phyloP scores from a whole-genome alignment of 768 basidiomycete genomes.

The Boletales sp. region DNA sequence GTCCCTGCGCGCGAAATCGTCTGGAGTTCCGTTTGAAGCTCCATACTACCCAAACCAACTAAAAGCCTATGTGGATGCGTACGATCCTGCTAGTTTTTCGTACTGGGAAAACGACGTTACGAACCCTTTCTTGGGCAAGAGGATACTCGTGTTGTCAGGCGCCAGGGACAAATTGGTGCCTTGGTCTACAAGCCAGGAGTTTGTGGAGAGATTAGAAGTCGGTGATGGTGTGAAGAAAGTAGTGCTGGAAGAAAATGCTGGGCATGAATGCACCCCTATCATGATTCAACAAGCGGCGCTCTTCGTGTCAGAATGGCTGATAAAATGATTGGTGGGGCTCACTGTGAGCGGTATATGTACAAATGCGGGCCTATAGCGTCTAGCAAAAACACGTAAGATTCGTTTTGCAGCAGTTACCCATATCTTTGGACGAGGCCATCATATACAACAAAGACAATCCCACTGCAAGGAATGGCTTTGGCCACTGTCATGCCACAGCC shows the following conservation, averaged over 20 bases:
- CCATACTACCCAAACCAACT: constrained; percentile 59
- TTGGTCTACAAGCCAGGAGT: constrained; percentile 50
- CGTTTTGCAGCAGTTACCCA: constrained; percentile 19
- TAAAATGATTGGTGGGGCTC: constrained; percentile 4
- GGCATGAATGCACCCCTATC: constrained; percentile 56
- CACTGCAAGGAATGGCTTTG: constrained; percentile 79
- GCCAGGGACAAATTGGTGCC: constrained; percentile 65
- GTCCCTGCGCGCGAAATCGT: constrained; percentile 46
- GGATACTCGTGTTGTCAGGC: constrained; percentile 70
- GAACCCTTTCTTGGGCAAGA: constrained; percentile 69
- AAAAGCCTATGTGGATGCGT: constrained; percentile 40
- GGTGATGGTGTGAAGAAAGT: constrained; percentile 58
- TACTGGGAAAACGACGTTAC: constrained; percentile 34
- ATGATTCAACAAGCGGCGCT: constrained; percentile 52
- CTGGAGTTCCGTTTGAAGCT: constrained; percentile 41
- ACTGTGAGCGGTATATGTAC: background rate
- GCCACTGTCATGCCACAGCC: constrained; percentile 88
- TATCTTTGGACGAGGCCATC: constrained; percentile 59
- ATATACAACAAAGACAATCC: constrained; percentile 87
- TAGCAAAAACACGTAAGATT: too few relatives aligned
- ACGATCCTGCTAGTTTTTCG: constrained; percentile 45
- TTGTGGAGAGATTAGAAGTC: constrained; percentile 54
- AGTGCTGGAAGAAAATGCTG: constrained; percentile 50
- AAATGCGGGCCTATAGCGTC: background rate
- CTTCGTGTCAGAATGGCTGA: constrained; percentile 27